Evolutionary conservation across 208 protist genomes (phyloP).

Genomic region (Leishmania lainsoni): DNA sequence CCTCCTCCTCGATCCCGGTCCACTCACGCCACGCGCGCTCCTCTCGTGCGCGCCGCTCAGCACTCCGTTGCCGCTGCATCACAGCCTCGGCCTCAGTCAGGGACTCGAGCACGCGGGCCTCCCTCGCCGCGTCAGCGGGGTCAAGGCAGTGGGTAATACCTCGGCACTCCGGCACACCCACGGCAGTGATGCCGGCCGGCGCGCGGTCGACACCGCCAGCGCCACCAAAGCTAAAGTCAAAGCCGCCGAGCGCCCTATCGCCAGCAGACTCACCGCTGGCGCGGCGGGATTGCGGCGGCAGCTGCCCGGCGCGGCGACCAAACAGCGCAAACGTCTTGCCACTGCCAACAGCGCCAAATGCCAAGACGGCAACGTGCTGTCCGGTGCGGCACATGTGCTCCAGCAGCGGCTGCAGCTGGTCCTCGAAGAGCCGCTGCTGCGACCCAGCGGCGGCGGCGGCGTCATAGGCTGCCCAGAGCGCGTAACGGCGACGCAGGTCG

Average conservation of each 20-base stretch:
- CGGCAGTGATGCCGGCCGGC: slow-evolving; percentile 8
- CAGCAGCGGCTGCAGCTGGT: slow-evolving; percentile 39
- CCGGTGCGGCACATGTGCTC: slow-evolving; percentile 39
- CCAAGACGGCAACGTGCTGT: slow-evolving; percentile 53
- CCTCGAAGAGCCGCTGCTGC: slow-evolving; percentile 37
- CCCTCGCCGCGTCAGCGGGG: slow-evolving; percentile 15
- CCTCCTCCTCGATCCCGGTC: slow-evolving; percentile 17
- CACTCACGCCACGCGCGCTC: slow-evolving; percentile 21
- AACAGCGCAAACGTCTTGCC: slow-evolving; percentile 83
- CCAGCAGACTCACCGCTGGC: background rate
- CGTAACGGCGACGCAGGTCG: slow-evolving; percentile 18
- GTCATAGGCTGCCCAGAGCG: slow-evolving; percentile 23
- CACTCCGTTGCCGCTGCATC: slow-evolving; percentile 14
- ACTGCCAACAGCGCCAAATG: slow-evolving; percentile 66
- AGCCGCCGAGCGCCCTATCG: background rate
- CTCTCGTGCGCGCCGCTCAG: slow-evolving; percentile 14
- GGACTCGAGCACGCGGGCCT: slow-evolving; percentile 19
- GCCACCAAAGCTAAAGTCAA: slow-evolving; percentile 2
- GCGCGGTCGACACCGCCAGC: background rate
- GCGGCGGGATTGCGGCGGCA: slow-evolving; percentile 6
- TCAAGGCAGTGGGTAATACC: slow-evolving; percentile 31
- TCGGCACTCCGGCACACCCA: background rate
- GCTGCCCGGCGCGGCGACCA: slow-evolving; percentile 21
- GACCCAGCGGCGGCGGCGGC: background rate
- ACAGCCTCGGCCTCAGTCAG: slow-evolving; percentile 2